Evolutionary conservation across 331 rosid genomes (phyloP).

Genomic region (Rosa hybrid): DNA sequence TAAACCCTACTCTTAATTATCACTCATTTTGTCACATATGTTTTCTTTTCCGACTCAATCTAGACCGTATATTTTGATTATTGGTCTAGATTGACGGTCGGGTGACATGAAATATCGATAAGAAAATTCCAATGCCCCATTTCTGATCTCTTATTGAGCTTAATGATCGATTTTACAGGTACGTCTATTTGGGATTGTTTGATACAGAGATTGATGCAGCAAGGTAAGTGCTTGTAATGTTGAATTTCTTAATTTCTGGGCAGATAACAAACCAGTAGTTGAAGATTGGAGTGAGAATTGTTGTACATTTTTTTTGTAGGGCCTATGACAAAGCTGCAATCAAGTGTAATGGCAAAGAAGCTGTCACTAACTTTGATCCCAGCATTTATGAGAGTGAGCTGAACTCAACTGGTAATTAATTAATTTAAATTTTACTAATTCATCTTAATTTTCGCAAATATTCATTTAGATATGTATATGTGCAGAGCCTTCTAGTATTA

Average conservation of each 20-base stretch:
- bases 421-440: neutral
- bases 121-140: neutral
- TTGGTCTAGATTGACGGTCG: neutral
- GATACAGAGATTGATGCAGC: conserved; percentile 97
- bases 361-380: conserved; percentile 96
- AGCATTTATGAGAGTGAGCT: conserved; percentile 83
- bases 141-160: neutral
- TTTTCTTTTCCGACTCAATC: neutral
- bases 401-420: conserved; percentile 52
- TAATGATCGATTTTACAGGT: conserved; percentile 41
- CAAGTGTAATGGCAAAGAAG: conserved; percentile 94
- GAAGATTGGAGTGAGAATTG: neutral
- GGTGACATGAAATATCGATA: neutral
- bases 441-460: neutral
- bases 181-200: conserved; percentile 88
- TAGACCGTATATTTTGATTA: neutral
- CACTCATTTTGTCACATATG: neutral
- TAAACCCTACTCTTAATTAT: neutral
- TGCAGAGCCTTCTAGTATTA: conserved; percentile 51
- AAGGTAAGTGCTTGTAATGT: conserved; percentile 41
- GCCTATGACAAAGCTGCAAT: conserved; percentile 99
- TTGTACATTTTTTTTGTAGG: conserved; percentile 40
- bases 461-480: neutral
- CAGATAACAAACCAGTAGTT: neutral
- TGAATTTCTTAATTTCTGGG: neutral